Evolutionary conservation across 2,329 filamentous ascomycete species (phyloP), one percentile per base, ranked within the genome.

Genomic region (Cladosporium sp.): DNA sequence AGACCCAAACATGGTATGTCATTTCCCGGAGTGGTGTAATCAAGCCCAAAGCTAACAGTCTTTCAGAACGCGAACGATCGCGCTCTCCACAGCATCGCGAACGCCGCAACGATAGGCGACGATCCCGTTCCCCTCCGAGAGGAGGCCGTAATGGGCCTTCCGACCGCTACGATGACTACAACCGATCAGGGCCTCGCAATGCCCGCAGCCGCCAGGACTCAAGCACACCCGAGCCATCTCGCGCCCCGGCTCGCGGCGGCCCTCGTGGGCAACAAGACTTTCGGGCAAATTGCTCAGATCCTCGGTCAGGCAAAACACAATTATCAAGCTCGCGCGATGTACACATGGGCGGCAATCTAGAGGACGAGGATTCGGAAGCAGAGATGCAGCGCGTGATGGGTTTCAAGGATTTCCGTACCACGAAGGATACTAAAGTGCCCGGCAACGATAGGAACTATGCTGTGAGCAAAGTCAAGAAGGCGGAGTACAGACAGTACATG

Each of bases 401-500:
- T 2, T 96, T 98, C 65, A 83, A 83, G 14, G 82, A 80, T 1
- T 98, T 97, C 71, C 85, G 84, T 54, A 84, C 83, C 19, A 97
- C 93, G 16, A 95, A 97, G 71, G 83, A 87, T 55, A 89, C 86
- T 51, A 95, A 96, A 67, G 84, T 98, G 1, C 79, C 81, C 0
- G 93, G 93, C 2, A 98, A 98, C 67, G 83, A 77, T 46, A 70
- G 90, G 66, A 82, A 85, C 40, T 91, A 87, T 52, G 89, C 77
- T 0, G 83, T 96, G 49, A 77, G 85, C 60, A 96, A 93, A 77
- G 89, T 93, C 73, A 96, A 95, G 82, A 91, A 89, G 81, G 87
- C 85, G 11, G 82, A 95, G 75, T 97, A 96, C 66, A 80, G 93
- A 61, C 93, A 98, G 79, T 98, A 98, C 71, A 98, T 98, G 83